A percentile compares a stretch with the other conserved stretches of the same genome.
These are phyloP conservation scores for Ustilago hordei DNA, from an alignment of 1,284 basidiomycete genomes.

Conservation along the genomic window DNA sequence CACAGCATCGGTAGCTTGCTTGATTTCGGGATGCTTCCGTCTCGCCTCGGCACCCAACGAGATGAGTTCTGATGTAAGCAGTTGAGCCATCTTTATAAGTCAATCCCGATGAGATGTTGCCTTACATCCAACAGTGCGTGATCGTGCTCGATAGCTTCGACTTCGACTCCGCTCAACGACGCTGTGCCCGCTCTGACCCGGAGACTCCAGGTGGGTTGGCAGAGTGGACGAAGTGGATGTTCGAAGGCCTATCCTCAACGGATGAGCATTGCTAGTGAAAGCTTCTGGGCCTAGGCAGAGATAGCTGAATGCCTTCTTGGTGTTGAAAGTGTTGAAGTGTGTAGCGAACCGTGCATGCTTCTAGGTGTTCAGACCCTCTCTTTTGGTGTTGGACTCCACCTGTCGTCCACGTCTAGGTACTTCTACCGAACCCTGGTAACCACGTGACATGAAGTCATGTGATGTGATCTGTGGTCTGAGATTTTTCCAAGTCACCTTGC, in stretches of 20 bases:
- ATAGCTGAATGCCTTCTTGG: neutral
- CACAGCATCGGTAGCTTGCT: constrained; percentile 55
- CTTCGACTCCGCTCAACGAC: neutral
- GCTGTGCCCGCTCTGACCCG: neutral
- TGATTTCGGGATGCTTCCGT: constrained; percentile 67
- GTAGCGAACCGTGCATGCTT: constrained; percentile 14
- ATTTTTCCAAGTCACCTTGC: too few relatives aligned
- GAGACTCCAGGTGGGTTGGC: neutral
- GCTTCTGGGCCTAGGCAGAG: neutral
- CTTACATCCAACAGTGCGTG: neutral
- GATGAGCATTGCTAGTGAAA: neutral
- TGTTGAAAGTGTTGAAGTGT: constrained; percentile 1
- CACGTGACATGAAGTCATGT: too few relatives aligned
- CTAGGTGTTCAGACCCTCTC: constrained; percentile 3
- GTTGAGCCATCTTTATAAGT: constrained; percentile 54
- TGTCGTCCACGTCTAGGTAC: neutral
- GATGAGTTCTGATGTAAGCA: constrained; percentile 64
- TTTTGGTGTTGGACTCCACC: constrained; percentile 28
- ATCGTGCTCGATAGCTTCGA: neutral
- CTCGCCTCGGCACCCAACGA: constrained; percentile 64
- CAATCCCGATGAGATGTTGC: neutral
- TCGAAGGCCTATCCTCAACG: neutral
- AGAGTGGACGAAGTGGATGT: constrained; percentile 1
- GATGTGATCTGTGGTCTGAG: too few relatives aligned
- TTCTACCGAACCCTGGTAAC: constrained; percentile 2